Evolutionary conservation across 371 early-diverging fungal species (phyloP).

Genomic region (Blastocladiella emersonii): DNA sequence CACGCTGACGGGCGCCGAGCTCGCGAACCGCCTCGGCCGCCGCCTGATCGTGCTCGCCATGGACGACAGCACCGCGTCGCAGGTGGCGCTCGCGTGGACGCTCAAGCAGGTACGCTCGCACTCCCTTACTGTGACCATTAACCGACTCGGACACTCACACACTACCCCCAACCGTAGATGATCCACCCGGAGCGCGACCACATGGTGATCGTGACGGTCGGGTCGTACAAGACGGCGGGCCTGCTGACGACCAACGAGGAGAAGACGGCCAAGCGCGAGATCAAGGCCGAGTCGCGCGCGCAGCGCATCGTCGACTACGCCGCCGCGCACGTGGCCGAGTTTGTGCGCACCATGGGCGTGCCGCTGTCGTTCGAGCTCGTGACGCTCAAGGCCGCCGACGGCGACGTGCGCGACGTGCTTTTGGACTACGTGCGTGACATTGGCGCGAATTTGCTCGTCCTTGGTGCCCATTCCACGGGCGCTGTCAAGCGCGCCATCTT

Average conservation of each 20-base stretch:
- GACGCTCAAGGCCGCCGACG: neutral
- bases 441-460: neutral
- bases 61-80: neutral
- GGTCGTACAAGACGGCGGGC: neutral
- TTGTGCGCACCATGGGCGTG: neutral
- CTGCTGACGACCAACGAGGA: neutral
- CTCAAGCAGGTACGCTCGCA: neutral
- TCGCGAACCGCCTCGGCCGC: neutral
- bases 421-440: neutral
- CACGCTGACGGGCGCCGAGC: no score
- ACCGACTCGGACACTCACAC: no score
- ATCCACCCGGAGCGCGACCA: neutral
- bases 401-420: neutral
- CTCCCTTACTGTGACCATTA: neutral
- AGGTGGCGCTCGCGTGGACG: neutral
- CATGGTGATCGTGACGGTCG: neutral
- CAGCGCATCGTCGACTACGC: neutral
- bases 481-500: neutral
- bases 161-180: neutral
- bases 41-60: neutral
- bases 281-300: neutral
- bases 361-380: slow-evolving; percentile 1
- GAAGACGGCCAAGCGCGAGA: neutral
- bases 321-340: neutral
- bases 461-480: neutral